Percentiles rank a stretch among this genome's conserved stretches.
These are phyloP conservation scores for Paramecium sonneborni DNA, from an alignment of 73 alveolate species.

Conservation along the genomic window DNA sequence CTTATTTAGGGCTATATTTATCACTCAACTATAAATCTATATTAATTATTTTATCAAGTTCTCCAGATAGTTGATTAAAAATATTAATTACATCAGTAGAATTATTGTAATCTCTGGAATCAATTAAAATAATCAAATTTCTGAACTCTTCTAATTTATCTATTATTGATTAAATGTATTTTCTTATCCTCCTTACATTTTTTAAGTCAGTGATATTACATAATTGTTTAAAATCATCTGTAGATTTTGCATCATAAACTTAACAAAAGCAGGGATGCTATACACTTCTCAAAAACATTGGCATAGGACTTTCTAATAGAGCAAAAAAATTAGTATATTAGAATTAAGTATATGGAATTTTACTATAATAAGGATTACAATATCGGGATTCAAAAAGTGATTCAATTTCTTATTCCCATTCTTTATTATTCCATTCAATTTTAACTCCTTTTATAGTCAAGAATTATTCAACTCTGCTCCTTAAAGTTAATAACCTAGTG, in stretches of 20 bases:
- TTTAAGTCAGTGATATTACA: neutral
- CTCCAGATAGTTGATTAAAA: neutral
- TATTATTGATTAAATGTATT: neutral
- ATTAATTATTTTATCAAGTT: neutral
- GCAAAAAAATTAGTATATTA: neutral
- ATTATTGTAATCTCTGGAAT: neutral
- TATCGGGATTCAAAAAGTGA: neutral
- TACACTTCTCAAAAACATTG: neutral
- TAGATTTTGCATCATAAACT: neutral
- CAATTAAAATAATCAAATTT: neutral
- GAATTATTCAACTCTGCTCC: neutral
- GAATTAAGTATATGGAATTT: neutral
- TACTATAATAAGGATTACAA: neutral
- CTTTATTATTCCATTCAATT: neutral
- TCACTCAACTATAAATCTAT: neutral
- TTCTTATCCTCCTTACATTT: neutral
- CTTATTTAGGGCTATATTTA: neutral
- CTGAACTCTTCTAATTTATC: neutral
- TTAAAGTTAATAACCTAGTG: neutral
- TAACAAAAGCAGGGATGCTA: neutral
- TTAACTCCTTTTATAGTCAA: neutral
- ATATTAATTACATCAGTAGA: neutral
- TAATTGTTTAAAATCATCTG: neutral
- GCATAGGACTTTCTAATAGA: neutral
- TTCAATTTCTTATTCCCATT: neutral